Conservation (phyloP, 352 stramenopile species). For the Phytopythium delawarense region DNA sequence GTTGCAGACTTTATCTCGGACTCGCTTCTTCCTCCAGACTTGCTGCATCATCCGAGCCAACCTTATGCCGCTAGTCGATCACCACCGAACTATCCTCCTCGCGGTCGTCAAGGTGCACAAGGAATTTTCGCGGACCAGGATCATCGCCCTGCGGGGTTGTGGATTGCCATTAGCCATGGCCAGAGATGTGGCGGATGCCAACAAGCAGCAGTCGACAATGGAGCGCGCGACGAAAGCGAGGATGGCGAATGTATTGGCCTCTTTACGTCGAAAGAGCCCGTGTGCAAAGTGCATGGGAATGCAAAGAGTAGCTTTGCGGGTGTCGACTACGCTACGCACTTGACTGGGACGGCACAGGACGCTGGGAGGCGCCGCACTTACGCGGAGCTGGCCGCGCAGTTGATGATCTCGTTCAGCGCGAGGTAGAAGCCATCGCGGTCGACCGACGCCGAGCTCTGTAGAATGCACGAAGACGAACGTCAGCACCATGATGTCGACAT, state of each 20-base stretch:
- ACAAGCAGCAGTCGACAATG: too few relatives aligned
- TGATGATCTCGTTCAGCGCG: conserved; percentile 6
- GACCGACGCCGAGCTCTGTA: conserved; percentile 6
- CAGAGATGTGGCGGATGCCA: too few relatives aligned
- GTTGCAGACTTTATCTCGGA: conserved; percentile 1
- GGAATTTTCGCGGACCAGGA: too few relatives aligned
- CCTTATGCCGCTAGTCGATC: too few relatives aligned
- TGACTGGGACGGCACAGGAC: neutral
- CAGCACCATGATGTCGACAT: neutral
- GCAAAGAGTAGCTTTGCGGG: neutral
- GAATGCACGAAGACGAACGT: neutral
- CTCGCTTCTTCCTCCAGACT: neutral
- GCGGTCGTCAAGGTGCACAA: too few relatives aligned
- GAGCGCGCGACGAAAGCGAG: too few relatives aligned
- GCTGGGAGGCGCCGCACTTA: neutral
- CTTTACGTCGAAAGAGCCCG: neutral
- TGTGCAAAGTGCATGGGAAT: neutral
- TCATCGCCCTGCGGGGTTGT: too few relatives aligned
- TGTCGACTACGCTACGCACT: neutral
- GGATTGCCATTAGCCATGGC: too few relatives aligned
- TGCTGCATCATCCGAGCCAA: neutral
- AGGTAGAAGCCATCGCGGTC: conserved; percentile 12
- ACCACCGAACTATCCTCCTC: too few relatives aligned
- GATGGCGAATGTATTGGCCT: neutral
- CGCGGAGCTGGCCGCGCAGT: neutral